A percentile compares a stretch with the other conserved stretches of the same genome.
Evolutionary conservation across 768 basidiomycete genomes (phyloP).

Genomic region (Tylopilus subfusipes): DNA sequence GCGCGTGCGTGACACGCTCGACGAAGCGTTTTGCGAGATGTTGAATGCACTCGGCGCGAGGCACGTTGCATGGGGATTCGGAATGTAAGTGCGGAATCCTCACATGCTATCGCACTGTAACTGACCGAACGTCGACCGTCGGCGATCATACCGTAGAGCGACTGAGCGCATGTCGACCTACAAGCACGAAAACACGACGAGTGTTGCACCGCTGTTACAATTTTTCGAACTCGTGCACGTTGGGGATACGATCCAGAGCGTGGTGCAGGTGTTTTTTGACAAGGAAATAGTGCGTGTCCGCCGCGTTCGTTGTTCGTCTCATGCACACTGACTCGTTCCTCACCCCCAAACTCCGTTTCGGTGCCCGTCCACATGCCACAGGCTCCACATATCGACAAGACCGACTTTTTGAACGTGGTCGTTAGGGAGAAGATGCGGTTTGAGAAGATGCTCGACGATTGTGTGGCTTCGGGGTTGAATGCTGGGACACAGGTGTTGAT

Average conservation of each 20-base stretch:
- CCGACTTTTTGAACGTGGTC: conserved; percentile 89
- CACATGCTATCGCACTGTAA: background rate
- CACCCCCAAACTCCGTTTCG: background rate
- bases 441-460: conserved; percentile 88
- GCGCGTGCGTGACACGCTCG: conserved; percentile 87
- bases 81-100: conserved; percentile 44
- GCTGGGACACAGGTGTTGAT: conserved; percentile 94
- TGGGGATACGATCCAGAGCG: conserved; percentile 95
- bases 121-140: background rate
- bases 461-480: conserved; percentile 90
- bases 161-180: conserved; percentile 88
- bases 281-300: conserved; percentile 72
- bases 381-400: conserved; percentile 87
- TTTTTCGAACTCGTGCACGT: conserved; percentile 98
- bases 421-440: conserved; percentile 97
- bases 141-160: conserved; percentile 48
- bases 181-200: conserved; percentile 72
- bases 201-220: conserved; percentile 89
- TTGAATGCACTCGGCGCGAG: conserved; percentile 71
- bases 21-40: conserved; percentile 88
- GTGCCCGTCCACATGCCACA: conserved; percentile 23
- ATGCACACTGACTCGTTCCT: background rate
- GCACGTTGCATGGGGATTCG: conserved; percentile 81
- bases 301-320: background rate
- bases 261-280: conserved; percentile 98